phyloP scores from a whole-genome alignment of 331 rosid species.

The Acacia pycnantha region DNA sequence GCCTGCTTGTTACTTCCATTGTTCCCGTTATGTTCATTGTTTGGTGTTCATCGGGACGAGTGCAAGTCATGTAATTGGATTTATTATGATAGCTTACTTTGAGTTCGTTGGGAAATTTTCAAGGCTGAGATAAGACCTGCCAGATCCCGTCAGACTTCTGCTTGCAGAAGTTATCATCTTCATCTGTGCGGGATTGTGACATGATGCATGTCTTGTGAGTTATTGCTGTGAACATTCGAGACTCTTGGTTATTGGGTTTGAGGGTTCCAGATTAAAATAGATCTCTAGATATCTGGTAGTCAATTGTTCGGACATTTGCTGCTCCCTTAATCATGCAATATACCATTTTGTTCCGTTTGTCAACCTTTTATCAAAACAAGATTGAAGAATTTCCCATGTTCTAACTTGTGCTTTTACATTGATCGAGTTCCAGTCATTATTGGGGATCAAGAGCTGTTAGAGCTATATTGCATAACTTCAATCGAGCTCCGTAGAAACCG shows the following conservation, averaged over 20 bases:
- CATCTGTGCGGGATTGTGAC: conserved; percentile 13
- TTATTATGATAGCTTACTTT: conserved; percentile 25
- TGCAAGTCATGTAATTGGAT: conserved; percentile 23
- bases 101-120: background rate
- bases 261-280: background rate
- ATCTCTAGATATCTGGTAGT: background rate
- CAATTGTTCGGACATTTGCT: conserved; percentile 20
- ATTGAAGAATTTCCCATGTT: background rate
- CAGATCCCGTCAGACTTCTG: conserved; percentile 4
- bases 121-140: conserved; percentile 7
- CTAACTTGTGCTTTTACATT: conserved; percentile 12
- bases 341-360: background rate
- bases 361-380: background rate
- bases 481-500: conserved; percentile 12
- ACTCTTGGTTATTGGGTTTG: background rate
- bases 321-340: conserved; percentile 2
- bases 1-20: conserved; percentile 32
- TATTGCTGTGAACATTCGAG: background rate
- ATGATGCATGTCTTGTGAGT: conserved; percentile 8
- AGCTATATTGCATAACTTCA: background rate
- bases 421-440: background rate
- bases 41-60: conserved; percentile 30
- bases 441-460: conserved; percentile 6
- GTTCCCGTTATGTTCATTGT: conserved; percentile 29
- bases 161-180: conserved; percentile 11